Base-by-base conservation (phyloP, 345 rosid genomes). In the Gossypium bickii region DNA sequence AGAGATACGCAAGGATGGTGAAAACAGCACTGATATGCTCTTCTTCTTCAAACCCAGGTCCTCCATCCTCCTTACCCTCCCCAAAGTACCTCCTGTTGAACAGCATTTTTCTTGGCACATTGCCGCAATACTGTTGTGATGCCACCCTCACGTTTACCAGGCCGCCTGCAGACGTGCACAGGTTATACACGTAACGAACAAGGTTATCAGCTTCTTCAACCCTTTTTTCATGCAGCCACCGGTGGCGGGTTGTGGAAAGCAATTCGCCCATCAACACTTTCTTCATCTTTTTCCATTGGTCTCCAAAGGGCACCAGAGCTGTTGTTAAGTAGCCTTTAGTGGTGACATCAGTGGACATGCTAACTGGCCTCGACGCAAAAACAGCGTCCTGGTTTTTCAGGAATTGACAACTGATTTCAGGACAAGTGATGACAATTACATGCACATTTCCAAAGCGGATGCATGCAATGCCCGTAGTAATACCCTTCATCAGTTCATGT, bases 221-320 rank as follows among this genome's bases (percentile, higher is more conserved):
- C 61, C 84, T 78, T 71, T 75, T 81, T 0, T 4, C 25, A 1
- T 49, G 74, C 27, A 66, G 75, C 77, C 61, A 70, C 11, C 16
- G 16, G 11, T 73, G 84, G 60, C 61, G 79, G 1, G 74, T 64
- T 2, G 77, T 74, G 13, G 60, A 76, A 12, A 82, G 70, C 25
- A 88, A 41, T 4, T 81, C 73, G 1, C 74, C 63, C 3, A 73
- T 67, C 15, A 88, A 12, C 8, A 86, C 71, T 69, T 60, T 78
- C 75, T 60, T 83, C 90, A 83, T 86, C 65, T 86, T 88, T 66
- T 75, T 80, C 88, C 87, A 88, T 2, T 86, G 87, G 0, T 85
- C 85, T 3, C 86, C 88, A 0, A 18, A 66, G 20, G 90, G 88
- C n/a, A 4, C 58, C 0, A 83, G 68, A 13, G 57, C 78, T 4